phyloP scores from a whole-genome alignment of 2,329 filamentous ascomycete genomes.

The Calonectria montana region DNA sequence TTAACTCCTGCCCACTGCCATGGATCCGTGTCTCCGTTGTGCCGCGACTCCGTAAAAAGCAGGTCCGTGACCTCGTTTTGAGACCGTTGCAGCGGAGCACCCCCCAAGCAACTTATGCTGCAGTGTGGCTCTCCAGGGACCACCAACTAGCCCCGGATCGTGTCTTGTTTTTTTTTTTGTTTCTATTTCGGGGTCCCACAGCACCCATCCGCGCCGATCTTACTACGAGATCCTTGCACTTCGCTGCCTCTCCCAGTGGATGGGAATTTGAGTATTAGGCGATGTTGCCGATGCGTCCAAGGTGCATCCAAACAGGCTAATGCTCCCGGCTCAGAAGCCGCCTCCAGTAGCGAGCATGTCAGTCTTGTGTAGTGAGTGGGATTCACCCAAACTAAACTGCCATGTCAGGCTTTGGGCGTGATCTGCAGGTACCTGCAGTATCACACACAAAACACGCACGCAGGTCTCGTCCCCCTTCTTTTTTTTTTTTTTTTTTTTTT shows the following conservation, averaged over 20 bases:
- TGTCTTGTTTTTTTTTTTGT: neutral
- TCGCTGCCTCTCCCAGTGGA: neutral
- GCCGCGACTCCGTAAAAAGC: neutral
- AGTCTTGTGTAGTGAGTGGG: neutral
- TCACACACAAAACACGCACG: neutral
- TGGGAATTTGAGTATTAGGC: neutral
- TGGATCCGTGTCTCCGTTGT: slow-evolving; percentile 3
- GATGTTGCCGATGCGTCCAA: neutral
- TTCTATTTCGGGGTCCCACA: neutral
- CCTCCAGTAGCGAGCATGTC: neutral
- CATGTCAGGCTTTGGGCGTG: neutral
- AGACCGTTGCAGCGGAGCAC: neutral
- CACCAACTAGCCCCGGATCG: neutral
- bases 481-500: neutral
- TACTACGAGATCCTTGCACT: neutral
- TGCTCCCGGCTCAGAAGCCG: neutral
- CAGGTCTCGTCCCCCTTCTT: neutral
- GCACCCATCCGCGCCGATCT: neutral
- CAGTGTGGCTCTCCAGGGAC: neutral
- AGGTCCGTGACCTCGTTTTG: slow-evolving; percentile 8
- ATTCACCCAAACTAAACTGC: neutral
- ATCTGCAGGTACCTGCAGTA: slow-evolving; percentile 6
- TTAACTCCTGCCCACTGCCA: neutral
- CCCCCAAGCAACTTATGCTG: neutral
- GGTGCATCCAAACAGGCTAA: neutral